A percentile compares a stretch with the other conserved stretches of the same genome.
Evolutionary conservation across 192 early-diverging fungal species (phyloP).

Genomic region (Coemansia guatemalensis): DNA sequence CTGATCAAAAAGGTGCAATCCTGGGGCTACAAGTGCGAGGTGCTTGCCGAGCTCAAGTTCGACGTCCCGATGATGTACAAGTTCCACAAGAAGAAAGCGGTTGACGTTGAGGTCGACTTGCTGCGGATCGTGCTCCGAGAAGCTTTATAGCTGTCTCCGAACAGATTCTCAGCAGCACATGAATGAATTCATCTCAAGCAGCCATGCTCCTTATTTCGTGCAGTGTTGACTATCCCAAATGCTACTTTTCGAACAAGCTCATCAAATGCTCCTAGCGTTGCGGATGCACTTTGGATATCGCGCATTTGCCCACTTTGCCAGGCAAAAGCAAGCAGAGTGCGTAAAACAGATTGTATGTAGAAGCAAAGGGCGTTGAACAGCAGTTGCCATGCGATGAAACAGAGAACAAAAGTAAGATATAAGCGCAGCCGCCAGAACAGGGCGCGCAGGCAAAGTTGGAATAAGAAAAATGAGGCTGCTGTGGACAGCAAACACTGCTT

Average conservation of each 20-base stretch:
- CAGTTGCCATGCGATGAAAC: not conserved
- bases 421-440: not conserved
- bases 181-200: too few relatives aligned
- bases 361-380: not conserved
- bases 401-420: not conserved
- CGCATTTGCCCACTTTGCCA: too few relatives aligned
- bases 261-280: not conserved
- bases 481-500: not conserved
- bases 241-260: not conserved
- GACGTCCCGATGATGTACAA: conserved; percentile 80
- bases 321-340: not conserved
- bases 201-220: too few relatives aligned
- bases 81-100: conserved; percentile 72
- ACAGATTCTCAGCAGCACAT: too few relatives aligned
- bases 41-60: conserved; percentile 75
- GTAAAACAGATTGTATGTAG: not conserved
- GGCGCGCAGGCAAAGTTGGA: not conserved
- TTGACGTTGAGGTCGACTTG: conserved; percentile 74
- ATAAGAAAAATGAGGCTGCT: conserved; percentile 1
- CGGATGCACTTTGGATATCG: too few relatives aligned
- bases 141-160: too few relatives aligned
- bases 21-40: conserved; percentile 71
- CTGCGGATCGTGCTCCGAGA: conserved; percentile 47
- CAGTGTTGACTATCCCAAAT: too few relatives aligned
- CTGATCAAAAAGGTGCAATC: conserved; percentile 67